Base-by-base conservation (phyloP, 23 red algal species). In the Gracilaria caudata region DNA sequence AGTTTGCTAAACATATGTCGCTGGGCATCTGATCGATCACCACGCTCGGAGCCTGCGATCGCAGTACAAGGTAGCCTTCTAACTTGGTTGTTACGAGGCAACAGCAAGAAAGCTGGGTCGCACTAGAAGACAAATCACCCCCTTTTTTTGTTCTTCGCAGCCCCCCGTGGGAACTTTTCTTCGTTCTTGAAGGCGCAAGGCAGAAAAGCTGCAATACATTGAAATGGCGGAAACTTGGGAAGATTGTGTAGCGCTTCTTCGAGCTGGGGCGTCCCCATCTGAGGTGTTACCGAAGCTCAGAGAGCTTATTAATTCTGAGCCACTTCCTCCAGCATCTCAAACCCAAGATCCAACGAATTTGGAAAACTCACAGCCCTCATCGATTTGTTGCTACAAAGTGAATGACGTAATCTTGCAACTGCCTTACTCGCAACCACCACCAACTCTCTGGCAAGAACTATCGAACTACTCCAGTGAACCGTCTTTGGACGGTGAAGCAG, bases 151-250 rank as follows among this genome's bases (percentile, higher is more conserved):
- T n/a, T n/a, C n/a, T n/a, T n/a, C n/a, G n/a, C n/a, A n/a, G n/a
- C n/a, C n/a, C n/a, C n/a, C n/a, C n/a, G n/a, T n/a, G n/a, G n/a
- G n/a, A n/a, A n/a, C n/a, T n/a, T n/a, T n/a, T n/a, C n/a, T n/a
- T n/a, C n/a, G n/a, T 53, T 53, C 49, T 53, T 53, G 49, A 53
- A 53, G 49, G 49, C 24, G 7, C 24, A 32, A 65, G 20, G 60
- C 14, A 30, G 26, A 2, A 35, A 65, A n/a, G n/a, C n/a, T n/a
- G n/a, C n/a, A n/a, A n/a, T n/a, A n/a, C n/a, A n/a, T n/a, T n/a
- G 70, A 75, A 46, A 75, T 75, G 70, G 70, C 70, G 12, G 68
- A 89, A 66, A 74, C 85, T 26, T 89, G 68, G 68, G 85, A 89
- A 43, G 72, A 89, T 23, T 75, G 68, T 34, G 70, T 89, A 4